Evolutionary conservation across 2,329 filamentous ascomycete species (phyloP), one percentile per base, ranked within the genome.

Genomic region (Paracamarosporium sp.): DNA sequence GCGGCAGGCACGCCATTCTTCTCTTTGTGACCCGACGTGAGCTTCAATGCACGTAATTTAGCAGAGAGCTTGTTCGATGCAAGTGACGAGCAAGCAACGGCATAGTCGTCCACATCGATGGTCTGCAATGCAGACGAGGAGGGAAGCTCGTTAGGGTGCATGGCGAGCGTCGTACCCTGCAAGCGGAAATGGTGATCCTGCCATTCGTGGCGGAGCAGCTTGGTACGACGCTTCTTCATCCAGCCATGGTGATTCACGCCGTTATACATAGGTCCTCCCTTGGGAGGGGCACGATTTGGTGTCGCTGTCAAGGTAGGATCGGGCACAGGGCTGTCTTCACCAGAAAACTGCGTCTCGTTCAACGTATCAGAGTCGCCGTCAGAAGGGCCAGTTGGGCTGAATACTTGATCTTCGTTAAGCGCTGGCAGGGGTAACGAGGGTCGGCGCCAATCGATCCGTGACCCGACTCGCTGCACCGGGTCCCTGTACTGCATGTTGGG

Each of bases 221-320:
- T 88, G 31, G 90, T 96, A 80, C 92, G 92, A 72, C 94, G 91
- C 83, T 96, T 97, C 83, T 92, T 93, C 88, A 99, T 96, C 77
- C 89, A 93, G 1, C 95, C 95, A 48, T 91, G 86, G 76, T 93
- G 91, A 31, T 86, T 86, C 61, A 90, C 78, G 55, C 87, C 86
- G 24, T 73, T 68, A 63, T 78, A 78, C 28, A 62, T 55, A 50
- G 74, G 74, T 24, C 73, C 73, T 27, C 72, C 73, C 64, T 72
- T 75, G 50, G 83, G 60, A 64, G 65, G 70, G 36, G 64, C 64
- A 65, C 55, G 73, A 62, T 52, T 69, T 13, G 76, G 67, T 46
- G 66, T 71, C 38, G 68, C 66, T 22, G 60, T 65, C 44, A 71
- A 71, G 50, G 69, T 58, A 56, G 76, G 68, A 54, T 76, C 72